Conservation (phyloP, 805 yeast species). For the Zygoascus flipseniorum region DNA sequence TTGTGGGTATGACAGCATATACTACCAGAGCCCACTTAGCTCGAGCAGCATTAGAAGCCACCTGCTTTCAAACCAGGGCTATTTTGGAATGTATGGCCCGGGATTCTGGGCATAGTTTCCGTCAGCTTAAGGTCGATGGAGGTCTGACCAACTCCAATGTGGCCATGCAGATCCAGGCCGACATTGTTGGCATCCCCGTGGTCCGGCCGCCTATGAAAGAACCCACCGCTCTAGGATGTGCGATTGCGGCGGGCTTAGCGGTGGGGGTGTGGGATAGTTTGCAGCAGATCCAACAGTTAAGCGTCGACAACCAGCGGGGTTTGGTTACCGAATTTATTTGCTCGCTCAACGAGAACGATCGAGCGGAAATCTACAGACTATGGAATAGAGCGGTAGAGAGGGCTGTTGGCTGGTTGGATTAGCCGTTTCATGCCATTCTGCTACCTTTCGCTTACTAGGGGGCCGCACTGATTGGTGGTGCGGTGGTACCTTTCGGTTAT, state of each 20-base stretch:
- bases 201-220: slow-evolving; percentile 75
- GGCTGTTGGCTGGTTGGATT: slow-evolving; percentile 66
- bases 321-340: slow-evolving; percentile 18
- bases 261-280: slow-evolving; percentile 66
- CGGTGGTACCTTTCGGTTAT: not conserved
- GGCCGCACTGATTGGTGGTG: too few species aligned
- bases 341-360: slow-evolving; percentile 45
- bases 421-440: not conserved
- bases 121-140: slow-evolving; percentile 65
- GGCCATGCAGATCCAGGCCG: slow-evolving; percentile 91
- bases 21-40: slow-evolving; percentile 90
- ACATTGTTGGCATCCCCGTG: slow-evolving; percentile 80
- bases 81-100: slow-evolving; percentile 82
- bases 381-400: slow-evolving; percentile 85
- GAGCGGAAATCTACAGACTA: slow-evolving; percentile 55
- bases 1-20: slow-evolving; percentile 86
- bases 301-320: slow-evolving; percentile 3
- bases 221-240: slow-evolving; percentile 94
- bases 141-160: slow-evolving; percentile 90
- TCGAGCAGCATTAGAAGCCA: slow-evolving; percentile 91
- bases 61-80: slow-evolving; percentile 88
- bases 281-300: slow-evolving; percentile 45
- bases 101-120: slow-evolving; percentile 58
- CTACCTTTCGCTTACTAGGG: too few species aligned
- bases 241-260: slow-evolving; percentile 86